Base-by-base conservation (phyloP, 2,329 filamentous ascomycete species). In the Eutypa lata region DNA sequence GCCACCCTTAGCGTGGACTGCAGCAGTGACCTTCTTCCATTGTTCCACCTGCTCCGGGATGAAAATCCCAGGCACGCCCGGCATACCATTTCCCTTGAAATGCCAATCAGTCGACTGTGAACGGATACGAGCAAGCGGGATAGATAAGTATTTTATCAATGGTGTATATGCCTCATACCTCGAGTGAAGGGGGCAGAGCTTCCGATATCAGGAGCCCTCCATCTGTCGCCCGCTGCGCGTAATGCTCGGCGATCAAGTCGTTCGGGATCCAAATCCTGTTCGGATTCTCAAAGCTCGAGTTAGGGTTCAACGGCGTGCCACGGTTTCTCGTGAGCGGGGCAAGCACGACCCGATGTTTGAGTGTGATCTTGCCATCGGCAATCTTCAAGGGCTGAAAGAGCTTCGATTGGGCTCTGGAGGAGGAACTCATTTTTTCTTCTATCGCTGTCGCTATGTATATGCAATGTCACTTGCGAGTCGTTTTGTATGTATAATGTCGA, bases 1-100 rank as follows among this genome's bases (percentile, higher is more conserved):
- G 22, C 73, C 76, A 22, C 78, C 78, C 62, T 84, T 83, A 26
- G 71, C 72, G 68, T 87, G 84, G 3, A 87, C 83, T 3, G 76
- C 79, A 48, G 79, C 74, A 1, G 80, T 82, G 43, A 87, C 72
- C 48, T 75, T 70, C 56, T 78, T 80, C 84, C 84, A 87, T 1
- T 72, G 76, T 2, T 71, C 72, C 48, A 83, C 74, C 60, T 84
- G 82, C 18, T 69, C 73, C 2, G 73, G 65, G 47, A 64, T 77
- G 63, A 74, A 85, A 59, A 87, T 78, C 1, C 81, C 82, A 0
- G 84, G 82, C 1, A 76, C 75, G 53, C 80, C 77, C 24, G 68
- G 59, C 61, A 64, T 65, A 6, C 56, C 61, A 33, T 60, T 65
- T 8, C 49, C 53, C 47, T 45, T 38, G 7, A n/a, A n/a, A 31